Evolutionary conservation across 2,329 filamentous ascomycete genomes (phyloP), one percentile per base, ranked within the genome.

Genomic region (Cladophialophora yegresii): DNA sequence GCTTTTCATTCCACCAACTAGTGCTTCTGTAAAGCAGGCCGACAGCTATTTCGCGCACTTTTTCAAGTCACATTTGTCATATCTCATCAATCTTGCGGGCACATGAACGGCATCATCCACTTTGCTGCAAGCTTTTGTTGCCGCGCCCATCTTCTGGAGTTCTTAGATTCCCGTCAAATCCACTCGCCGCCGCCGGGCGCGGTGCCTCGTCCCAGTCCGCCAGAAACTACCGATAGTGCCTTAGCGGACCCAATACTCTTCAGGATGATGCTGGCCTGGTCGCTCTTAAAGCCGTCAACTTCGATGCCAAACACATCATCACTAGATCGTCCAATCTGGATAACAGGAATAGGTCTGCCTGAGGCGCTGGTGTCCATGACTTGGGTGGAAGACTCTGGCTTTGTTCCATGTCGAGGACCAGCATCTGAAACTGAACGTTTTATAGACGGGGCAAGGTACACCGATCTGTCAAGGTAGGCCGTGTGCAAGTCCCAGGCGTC

Each of bases 401-500:
- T 32, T 8, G 45, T 36, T 12, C 56, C 22, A n/a, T 54, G 20
- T 28, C 58, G 51, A 45, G 54, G 59, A 20, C 64, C 64, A 20
- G 23, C 56, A 53, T 69, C 67, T 12, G 67, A 69, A 16, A 51
- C 13, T 10, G 62, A 65, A 32, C 64, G 67, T 45, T 69, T 67
- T 23, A 59, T 32, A 9, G 26, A 23, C 16, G 47, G 26, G 4
- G 56, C 22, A 16, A 22, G 22, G 9, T 58, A 59, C 3, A 56
- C 23, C 12, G 45, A 53, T 4, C 22, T 49, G 23, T 65, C 50
- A 22, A 69, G 53, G 32, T 61, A 22, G 4, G 5, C 62, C 10
- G 63, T 69, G 47, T 67, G 65, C 32, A 67, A 45, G 32, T 64
- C 58, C 67, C 67, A 69, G 13, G 64, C 49, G 45, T 69, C 67